Evolutionary conservation across 495 filamentous ascomycete species (phyloP).

Genomic region (Astrothelium subdiscretum): DNA sequence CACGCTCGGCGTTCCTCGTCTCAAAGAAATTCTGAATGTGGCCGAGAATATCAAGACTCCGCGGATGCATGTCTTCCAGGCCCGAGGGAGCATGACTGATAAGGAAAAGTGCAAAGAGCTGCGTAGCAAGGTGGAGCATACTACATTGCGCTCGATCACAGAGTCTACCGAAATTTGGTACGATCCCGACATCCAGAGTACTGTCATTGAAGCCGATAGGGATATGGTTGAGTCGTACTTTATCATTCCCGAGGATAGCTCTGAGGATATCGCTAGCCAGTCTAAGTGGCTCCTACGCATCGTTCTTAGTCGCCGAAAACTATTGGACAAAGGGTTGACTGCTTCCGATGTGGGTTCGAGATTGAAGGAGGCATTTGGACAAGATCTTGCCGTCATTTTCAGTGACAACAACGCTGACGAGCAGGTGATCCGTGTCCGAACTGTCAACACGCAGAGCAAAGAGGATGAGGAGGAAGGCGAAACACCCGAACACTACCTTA

Average conservation of each 20-base stretch:
- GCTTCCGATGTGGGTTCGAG: conserved; percentile 85
- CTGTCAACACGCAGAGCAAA: conserved; percentile 54
- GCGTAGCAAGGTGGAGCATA: conserved; percentile 84
- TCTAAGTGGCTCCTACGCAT: conserved; percentile 94
- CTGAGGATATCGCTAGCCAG: conserved; percentile 60
- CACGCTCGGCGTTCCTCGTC: conserved; percentile 93
- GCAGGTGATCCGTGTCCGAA: conserved; percentile 85
- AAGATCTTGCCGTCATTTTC: conserved; percentile 85
- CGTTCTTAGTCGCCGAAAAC: conserved; percentile 79
- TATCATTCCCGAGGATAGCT: conserved; percentile 75
- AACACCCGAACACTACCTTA: conserved; percentile 80
- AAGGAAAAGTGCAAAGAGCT: conserved; percentile 76
- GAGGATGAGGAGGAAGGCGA: conserved; percentile 72
- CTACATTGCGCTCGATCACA: conserved; percentile 83
- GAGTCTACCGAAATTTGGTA: conserved; percentile 93
- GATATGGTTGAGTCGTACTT: conserved; percentile 98
- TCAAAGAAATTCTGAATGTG: conserved; percentile 98
- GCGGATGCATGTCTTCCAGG: conserved; percentile 88
- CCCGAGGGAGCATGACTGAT: conserved; percentile 40
- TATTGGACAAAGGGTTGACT: conserved; percentile 86
- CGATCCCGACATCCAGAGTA: conserved; percentile 79
- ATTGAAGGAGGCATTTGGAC: conserved; percentile 79
- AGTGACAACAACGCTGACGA: conserved; percentile 96
- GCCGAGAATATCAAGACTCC: conserved; percentile 97
- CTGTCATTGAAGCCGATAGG: conserved; percentile 71